Evolutionary conservation across 2,329 filamentous ascomycete genomes (phyloP).

Genomic region (Magnaporthiopsis incrustans): DNA sequence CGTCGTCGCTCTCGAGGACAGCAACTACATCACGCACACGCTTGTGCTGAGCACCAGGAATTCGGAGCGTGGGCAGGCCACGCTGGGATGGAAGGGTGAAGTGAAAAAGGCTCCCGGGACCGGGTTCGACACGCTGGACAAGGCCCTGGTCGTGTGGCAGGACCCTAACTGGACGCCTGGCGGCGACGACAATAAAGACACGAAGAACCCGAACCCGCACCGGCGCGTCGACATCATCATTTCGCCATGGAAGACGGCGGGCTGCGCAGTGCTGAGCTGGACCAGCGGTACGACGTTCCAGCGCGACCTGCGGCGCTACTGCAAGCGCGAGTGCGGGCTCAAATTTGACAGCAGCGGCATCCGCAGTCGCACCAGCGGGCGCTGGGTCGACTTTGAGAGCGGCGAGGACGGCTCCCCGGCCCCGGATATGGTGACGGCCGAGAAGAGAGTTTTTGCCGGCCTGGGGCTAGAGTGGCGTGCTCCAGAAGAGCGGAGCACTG

Average conservation of each 20-base stretch:
- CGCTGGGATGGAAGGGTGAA: constrained; percentile 44
- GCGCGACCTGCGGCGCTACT: constrained; percentile 74
- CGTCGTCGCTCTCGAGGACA: constrained; percentile 60
- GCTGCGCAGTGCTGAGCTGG: constrained; percentile 86
- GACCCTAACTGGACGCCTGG: constrained; percentile 35
- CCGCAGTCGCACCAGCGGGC: constrained; percentile 55
- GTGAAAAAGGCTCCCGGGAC: constrained; percentile 29
- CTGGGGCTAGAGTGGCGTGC: constrained; percentile 61
- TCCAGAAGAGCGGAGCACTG: constrained; percentile 61
- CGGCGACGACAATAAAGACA: constrained; percentile 21
- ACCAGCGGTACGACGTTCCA: constrained; percentile 84
- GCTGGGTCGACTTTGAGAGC: constrained; percentile 65
- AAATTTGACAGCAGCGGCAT: constrained; percentile 93
- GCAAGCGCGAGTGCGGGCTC: constrained; percentile 60
- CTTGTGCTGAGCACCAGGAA: constrained; percentile 62
- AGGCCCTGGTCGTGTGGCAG: constrained; percentile 90
- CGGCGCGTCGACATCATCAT: constrained; percentile 89
- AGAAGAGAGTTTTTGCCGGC: constrained; percentile 72
- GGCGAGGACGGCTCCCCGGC: constrained; percentile 35
- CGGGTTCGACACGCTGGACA: constrained; percentile 84
- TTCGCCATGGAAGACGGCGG: constrained; percentile 78
- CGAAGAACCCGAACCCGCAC: constrained; percentile 64
- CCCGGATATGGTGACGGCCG: constrained; percentile 62
- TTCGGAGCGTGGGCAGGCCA: constrained; percentile 61
- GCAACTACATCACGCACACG: constrained; percentile 71